phyloP scores from a whole-genome alignment of 352 stramenopile species.

The Saprolegnia diclina region DNA sequence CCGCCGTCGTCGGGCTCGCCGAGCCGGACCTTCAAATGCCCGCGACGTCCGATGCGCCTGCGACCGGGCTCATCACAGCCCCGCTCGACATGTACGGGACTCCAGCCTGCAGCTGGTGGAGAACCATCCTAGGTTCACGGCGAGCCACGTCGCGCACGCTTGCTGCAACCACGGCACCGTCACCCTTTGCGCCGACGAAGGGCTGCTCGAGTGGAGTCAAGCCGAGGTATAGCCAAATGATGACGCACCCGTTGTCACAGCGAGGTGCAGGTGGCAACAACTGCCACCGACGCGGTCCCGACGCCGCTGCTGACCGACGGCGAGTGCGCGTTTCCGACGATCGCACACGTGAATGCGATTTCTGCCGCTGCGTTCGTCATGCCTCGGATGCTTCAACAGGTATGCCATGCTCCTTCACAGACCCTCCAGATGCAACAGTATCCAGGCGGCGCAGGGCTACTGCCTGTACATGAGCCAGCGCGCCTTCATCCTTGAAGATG shows the following conservation, averaged over 20 bases:
- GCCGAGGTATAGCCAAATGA: not conserved
- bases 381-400: not conserved
- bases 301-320: too few relatives aligned
- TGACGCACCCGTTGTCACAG: too few relatives aligned
- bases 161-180: slow-evolving; percentile 6
- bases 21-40: not conserved
- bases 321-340: not conserved
- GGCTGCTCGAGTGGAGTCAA: slow-evolving; percentile 4
- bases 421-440: too few relatives aligned
- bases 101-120: too few relatives aligned
- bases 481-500: not conserved
- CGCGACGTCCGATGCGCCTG: not conserved
- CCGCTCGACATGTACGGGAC: not conserved
- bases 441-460: slow-evolving; percentile 14
- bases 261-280: not conserved
- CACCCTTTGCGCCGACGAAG: not conserved
- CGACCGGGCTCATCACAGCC: not conserved
- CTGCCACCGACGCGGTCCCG: not conserved
- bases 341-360: not conserved
- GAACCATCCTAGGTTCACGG: not conserved
- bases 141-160: not conserved
- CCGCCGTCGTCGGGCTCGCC: not conserved
- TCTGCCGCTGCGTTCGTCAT: not conserved
- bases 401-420: not conserved
- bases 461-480: slow-evolving; percentile 2